Base-by-base conservation (phyloP, 495 filamentous ascomycete genomes). In the Hypoxylon rickii region DNA sequence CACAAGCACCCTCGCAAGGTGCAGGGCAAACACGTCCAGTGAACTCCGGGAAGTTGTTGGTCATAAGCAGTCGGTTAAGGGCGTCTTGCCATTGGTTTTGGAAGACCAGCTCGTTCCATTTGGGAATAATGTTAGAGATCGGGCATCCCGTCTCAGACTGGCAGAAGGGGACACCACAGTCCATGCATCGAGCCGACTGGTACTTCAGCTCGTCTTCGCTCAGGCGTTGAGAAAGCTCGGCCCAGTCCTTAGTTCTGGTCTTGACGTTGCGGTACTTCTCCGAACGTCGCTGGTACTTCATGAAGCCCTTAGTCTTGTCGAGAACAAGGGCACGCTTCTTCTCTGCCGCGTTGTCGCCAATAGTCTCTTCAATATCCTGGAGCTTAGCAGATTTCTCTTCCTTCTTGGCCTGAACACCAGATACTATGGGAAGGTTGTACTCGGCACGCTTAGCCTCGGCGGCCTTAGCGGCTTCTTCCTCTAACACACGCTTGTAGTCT, bases 41-140 rank as follows among this genome's bases (percentile, higher is more conserved):
- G 74, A 97, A 97, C 69, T 99, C 94, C 19, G 94, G 94, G 83
- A 99, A 97, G 81, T 97, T 97, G 79, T 99, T 99, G 49, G 94
- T 99, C 90, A 96, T 96, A 50, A 97, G 80, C 24, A 99, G 78
- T 41, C 92, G 88, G 76, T 96, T 95, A 13, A 97, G 85, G 15
- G 94, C 94, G 74, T 97, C 94, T 63, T 85, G 85, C 94, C 94
- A 99, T 65, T 96, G 89, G 65, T 89, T 89, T 66, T 88, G 61
- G 77, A 97, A 97, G 0, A 97, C 86, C 13, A 97, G 67, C 50
- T 97, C 95, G 51, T 97, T 97, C 92, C 92, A 99, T 68, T 99
- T 99, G 37, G 94, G 94, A 69, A 99, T 99, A 73, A 99, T 97
- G 77, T 99, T 99, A 65, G 90, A 95, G 74, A 99, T 97, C 0